phyloP scores from a whole-genome alignment of 768 basidiomycete genomes.

The Sutorius australiensis region DNA sequence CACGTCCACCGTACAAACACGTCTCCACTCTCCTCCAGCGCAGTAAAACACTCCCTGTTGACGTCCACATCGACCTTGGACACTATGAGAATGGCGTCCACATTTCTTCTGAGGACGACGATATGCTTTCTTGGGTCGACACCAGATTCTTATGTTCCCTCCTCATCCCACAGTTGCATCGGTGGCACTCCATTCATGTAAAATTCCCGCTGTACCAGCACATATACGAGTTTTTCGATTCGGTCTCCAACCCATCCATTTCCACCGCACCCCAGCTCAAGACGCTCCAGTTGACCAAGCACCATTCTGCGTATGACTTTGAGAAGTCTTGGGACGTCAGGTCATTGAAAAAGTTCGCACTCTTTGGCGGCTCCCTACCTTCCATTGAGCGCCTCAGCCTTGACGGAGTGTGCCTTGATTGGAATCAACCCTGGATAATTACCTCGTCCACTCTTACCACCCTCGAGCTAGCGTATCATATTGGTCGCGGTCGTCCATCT shows the following conservation, averaged over 20 bases:
- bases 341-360: too few relatives aligned
- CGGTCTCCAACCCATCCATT: too few relatives aligned
- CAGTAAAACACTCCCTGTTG: not conserved
- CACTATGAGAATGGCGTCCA: not conserved
- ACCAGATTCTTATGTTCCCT: not conserved
- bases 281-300: not conserved
- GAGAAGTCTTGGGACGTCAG: too few relatives aligned
- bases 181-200: not conserved
- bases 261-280: too few relatives aligned
- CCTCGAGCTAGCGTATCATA: not conserved
- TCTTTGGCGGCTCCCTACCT: not conserved
- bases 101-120: not conserved
- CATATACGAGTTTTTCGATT: not conserved
- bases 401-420: not conserved
- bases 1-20: not conserved
- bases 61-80: not conserved
- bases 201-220: not conserved
- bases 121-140: not conserved
- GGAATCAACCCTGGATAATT: not conserved
- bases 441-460: not conserved
- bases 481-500: too few relatives aligned
- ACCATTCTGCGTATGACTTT: not conserved
- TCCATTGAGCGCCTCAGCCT: not conserved
- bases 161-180: not conserved
- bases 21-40: not conserved